These are phyloP conservation scores for Phytophthora litchii DNA, from an alignment of 352 stramenopile species.

Conservation along the genomic window DNA sequence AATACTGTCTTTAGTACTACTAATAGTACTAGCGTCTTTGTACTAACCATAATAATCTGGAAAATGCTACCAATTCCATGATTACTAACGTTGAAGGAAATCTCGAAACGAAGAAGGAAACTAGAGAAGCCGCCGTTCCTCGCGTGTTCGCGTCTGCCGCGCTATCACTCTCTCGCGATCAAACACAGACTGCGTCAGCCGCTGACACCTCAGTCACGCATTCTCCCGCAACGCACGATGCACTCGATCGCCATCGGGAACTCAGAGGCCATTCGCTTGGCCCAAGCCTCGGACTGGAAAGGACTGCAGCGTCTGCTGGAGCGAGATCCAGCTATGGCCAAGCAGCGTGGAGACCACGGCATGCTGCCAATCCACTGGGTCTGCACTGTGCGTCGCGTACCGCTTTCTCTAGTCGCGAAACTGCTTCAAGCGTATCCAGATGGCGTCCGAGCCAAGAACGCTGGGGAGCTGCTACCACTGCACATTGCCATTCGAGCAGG, in stretches of 20 bases:
- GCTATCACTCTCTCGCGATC: conserved; percentile 19
- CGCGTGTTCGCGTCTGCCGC: conserved; percentile 20
- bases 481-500: conserved; percentile 81
- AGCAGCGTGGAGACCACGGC: conserved; percentile 67
- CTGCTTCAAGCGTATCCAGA: conserved; percentile 70
- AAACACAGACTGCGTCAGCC: neutral
- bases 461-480: conserved; percentile 66
- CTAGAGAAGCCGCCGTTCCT: conserved; percentile 26
- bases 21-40: too few relatives aligned
- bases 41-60: too few relatives aligned
- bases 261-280: conserved; percentile 75
- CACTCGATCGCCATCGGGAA: conserved; percentile 28
- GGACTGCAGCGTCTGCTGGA: conserved; percentile 69
- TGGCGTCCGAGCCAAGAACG: conserved; percentile 64
- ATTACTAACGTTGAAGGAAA: too few relatives aligned
- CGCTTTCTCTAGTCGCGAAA: conserved; percentile 60
- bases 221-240: conserved; percentile 20
- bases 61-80: too few relatives aligned
- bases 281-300: conserved; percentile 81
- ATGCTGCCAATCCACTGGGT: conserved; percentile 89
- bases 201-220: conserved; percentile 13
- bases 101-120: conserved; percentile 13
- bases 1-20: too few relatives aligned
- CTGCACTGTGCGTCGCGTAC: conserved; percentile 70
- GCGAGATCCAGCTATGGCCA: conserved; percentile 48